phyloP scores from a whole-genome alignment of 176 grass and related monocot species.

The Cenchrus purpureus region DNA sequence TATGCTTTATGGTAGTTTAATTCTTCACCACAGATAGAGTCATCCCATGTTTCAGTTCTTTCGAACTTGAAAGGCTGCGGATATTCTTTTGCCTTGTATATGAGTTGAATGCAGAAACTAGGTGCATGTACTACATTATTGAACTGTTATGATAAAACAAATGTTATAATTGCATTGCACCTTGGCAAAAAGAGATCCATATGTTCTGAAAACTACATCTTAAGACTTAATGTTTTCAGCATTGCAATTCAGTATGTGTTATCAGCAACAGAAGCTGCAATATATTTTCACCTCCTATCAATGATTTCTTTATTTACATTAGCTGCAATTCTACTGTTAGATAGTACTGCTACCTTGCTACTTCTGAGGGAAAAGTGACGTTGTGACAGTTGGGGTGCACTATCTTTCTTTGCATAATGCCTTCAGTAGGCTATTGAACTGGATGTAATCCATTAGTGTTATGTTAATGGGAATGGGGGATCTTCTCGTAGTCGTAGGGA shows the following conservation, averaged over 20 bases:
- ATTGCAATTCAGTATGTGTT: neutral
- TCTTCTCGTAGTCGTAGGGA: neutral
- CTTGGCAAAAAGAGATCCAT: neutral
- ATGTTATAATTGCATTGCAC: neutral
- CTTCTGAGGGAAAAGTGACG: neutral
- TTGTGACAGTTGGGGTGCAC: neutral
- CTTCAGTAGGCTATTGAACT: neutral
- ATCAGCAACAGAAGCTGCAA: neutral
- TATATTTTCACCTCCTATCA: neutral
- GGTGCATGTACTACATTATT: neutral
- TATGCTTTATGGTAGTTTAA: neutral
- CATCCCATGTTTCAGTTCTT: neutral
- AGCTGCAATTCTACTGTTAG: slow-evolving; percentile 6
- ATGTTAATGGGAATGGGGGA: slow-evolving; percentile 12
- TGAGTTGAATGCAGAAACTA: neutral
- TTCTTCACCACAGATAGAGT: neutral
- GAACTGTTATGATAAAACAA: neutral
- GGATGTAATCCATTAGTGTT: neutral
- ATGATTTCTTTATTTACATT: neutral
- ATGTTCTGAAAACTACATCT: neutral
- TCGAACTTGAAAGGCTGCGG: neutral
- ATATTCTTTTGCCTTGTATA: neutral
- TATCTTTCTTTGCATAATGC: neutral
- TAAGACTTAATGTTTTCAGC: neutral
- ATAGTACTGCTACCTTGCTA: neutral